These are phyloP conservation scores for Hymenoscyphus salicellus DNA, from an alignment of 2,329 filamentous ascomycete genomes.

Conservation along the genomic window DNA sequence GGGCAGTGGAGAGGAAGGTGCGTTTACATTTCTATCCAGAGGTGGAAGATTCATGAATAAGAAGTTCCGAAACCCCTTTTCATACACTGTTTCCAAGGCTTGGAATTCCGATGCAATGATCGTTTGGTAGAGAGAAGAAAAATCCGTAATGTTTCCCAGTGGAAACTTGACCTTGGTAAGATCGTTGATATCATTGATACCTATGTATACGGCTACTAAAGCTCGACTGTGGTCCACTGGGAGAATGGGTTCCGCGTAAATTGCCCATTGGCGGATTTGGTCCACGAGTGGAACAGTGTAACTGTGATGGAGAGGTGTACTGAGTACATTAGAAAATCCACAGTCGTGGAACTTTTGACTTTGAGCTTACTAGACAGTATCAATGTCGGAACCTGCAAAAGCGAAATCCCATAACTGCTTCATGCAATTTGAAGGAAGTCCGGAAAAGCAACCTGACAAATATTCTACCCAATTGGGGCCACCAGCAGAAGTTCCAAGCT, in stretches of 20 bases:
- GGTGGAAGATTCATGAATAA: conserved; percentile 53
- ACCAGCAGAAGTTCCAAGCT: conserved; percentile 48
- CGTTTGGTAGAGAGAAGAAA: conserved; percentile 44
- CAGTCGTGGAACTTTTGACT: too few species aligned
- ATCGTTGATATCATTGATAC: conserved; percentile 56
- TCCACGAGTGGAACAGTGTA: conserved; percentile 49
- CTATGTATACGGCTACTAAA: conserved; percentile 53
- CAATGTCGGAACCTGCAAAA: conserved; percentile 52
- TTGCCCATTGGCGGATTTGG: conserved; percentile 48
- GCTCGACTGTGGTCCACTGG: conserved; percentile 37
- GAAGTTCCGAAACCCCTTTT: conserved; percentile 44
- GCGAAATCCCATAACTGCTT: conserved; percentile 55
- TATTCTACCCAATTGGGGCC: conserved; percentile 55
- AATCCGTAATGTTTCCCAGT: conserved; percentile 38
- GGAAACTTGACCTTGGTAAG: conserved; percentile 42
- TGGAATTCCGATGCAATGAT: conserved; percentile 43
- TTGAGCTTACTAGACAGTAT: conserved; percentile 37
- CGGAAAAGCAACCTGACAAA: conserved; percentile 50
- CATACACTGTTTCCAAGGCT: conserved; percentile 41
- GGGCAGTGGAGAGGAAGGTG: not conserved
- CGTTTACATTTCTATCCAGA: conserved; percentile 42
- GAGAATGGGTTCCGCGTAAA: conserved; percentile 38
- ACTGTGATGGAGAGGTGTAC: conserved; percentile 50
- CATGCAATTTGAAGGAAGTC: conserved; percentile 44
- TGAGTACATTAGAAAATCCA: conserved; percentile 6